Evolutionary conservation across 2,329 filamentous ascomycete species (phyloP).

Genomic region (Stemphylium lycopersici): DNA sequence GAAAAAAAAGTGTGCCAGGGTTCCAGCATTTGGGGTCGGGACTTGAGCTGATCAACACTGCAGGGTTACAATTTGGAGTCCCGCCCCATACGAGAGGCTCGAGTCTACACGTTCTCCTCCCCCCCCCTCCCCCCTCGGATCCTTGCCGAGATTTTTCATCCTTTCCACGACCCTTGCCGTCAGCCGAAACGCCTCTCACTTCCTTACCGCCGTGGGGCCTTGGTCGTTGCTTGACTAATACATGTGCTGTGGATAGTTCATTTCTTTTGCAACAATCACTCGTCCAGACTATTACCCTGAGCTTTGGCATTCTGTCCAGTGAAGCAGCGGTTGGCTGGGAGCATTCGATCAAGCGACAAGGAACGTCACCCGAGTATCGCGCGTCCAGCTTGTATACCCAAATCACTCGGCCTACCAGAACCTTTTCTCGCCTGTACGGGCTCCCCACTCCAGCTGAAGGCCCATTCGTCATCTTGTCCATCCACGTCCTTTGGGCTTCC

Average conservation of each 20-base stretch:
- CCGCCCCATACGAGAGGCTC: conserved; percentile 19
- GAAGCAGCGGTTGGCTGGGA: conserved; percentile 26
- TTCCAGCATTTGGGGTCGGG: conserved; percentile 26
- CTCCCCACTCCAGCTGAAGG: conserved; percentile 36
- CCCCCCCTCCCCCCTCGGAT: conserved; percentile 22
- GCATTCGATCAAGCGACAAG: conserved; percentile 32
- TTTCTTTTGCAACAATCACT: conserved; percentile 5
- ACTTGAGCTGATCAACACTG: conserved; percentile 36
- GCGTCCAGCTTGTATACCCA: conserved; percentile 29
- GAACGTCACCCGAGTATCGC: conserved; percentile 30
- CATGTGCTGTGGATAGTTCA: conserved; percentile 16
- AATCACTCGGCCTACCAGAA: conserved; percentile 27
- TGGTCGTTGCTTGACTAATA: conserved; percentile 17
- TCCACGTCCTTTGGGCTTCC: conserved; percentile 9
- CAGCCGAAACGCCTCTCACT: conserved; percentile 23
- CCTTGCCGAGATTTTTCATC: conserved; percentile 23
- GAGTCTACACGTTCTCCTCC: conserved; percentile 17
- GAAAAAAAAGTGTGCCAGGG: conserved; percentile 22
- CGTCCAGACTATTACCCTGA: conserved; percentile 14
- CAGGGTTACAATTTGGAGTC: conserved; percentile 35
- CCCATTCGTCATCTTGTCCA: conserved; percentile 27
- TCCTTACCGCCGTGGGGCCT: conserved; percentile 25
- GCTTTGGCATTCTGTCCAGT: conserved; percentile 17
- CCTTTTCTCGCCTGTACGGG: conserved; percentile 31
- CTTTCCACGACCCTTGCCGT: conserved; percentile 24